Evolutionary conservation across 768 basidiomycete genomes (phyloP), one percentile per base, ranked within the genome.

Genomic region (Amyloporia xantha): DNA sequence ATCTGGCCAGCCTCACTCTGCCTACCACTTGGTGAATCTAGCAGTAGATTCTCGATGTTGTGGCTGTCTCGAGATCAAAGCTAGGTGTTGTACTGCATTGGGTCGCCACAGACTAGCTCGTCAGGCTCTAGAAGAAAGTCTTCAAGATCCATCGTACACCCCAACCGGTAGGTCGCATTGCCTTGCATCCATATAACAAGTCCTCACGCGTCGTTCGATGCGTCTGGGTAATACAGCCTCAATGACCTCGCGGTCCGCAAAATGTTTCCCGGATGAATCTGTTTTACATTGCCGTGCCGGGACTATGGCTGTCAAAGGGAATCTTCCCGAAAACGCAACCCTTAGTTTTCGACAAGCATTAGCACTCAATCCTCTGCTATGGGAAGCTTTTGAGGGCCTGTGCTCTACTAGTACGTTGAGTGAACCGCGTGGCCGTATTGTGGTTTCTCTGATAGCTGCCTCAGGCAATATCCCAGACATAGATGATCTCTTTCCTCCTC

Each of bases 381-480:
- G 91, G 91, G 92, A 96, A 64, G 92, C 92, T 4, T 87, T 92
- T 59, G 89, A 92, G 60, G 91, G 89, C 0, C 65, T 96, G 27
- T 95, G 92, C 63, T 67, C 75, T 25, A 68, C 90, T 39, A 92
- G 93, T 86, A 58, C 44, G n/a, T n/a, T n/a, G n/a, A n/a, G n/a
- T n/a, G n/a, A n/a, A n/a, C n/a, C n/a, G n/a, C n/a, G n/a, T n/a
- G n/a, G n/a, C n/a, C n/a, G n/a, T n/a, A n/a, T 33, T 33, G 7
- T 33, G 30, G 15, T 33, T 33, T 33, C 30, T 33, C 30, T 33
- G 36, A 47, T 27, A 42, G 48, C 41, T 43, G 48, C 25, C 53
- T 20, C 54, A 91, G 89, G 88, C 48, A 68, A 77, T 45, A 73
- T 81, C 46, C 82, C 85, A 38, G 79, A 84, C 46, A 72, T 91